Base-by-base conservation (phyloP, 345 rosid species). In the Populus davidiana region DNA sequence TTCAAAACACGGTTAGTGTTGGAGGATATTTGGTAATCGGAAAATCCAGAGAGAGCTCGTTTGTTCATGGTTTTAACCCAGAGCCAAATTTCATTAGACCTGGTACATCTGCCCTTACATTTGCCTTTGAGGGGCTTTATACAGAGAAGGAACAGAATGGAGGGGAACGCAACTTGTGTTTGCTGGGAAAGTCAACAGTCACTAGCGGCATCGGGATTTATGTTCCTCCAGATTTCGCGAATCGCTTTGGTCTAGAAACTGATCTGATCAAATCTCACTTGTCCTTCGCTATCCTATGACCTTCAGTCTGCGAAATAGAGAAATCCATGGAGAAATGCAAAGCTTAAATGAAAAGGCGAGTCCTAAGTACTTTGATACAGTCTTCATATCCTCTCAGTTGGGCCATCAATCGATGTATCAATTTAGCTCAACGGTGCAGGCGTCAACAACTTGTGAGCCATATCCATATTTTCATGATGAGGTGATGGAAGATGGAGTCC, bases 71-170 rank as follows among this genome's bases (percentile, higher is more conserved):
- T 47, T 71, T 47, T 23, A 50, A 23, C 7, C 10, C 62, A 3
- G n/a, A 41, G 23, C 74, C 62, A 49, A 71, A 50, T 50, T 8
- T 71, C 27, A 12, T 71, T 6, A 21, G 52, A 36, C 75, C 80
- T 0, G 77, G 83, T 12, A 23, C 20, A 5, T 76, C 80, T 36
- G 52, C 14, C 18, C 65, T 77, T 5, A 4, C 36, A 8, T 27
- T 81, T 29, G 16, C 43, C 41, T 77, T 81, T 47, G 71, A 73
- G 52, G 84, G 83, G 69, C 17, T 59, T 11, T 81, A 81, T 66
- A 14, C 64, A 8, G 80, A 81, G 18, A 35, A 70, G 0, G 70
- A 72, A 59, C 50, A 70, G 20, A 56, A 64, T 29, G 75, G 64
- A 41, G 70, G 67, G 67, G 76, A 78, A 29, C 63, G 67, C 21